Percentiles rank a stretch among this genome's conserved stretches.
Evolutionary conservation across 306 rosid genomes (phyloP).

Genomic region (Pterocarpus macrocarpus): DNA sequence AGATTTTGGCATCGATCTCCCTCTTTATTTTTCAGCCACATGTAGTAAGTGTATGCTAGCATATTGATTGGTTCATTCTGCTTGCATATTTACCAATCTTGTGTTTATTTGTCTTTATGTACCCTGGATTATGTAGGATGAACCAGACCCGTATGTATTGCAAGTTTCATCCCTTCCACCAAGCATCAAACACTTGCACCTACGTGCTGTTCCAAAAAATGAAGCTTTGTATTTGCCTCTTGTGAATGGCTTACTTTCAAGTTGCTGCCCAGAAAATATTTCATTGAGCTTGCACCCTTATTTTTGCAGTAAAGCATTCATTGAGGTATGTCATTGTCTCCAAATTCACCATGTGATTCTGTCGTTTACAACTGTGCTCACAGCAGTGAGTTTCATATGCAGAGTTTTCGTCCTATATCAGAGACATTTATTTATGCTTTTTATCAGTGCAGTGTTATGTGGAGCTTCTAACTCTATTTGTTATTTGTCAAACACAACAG

Average conservation of each 20-base stretch:
- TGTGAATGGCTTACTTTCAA: slow-evolving; percentile 21
- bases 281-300: background rate
- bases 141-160: background rate
- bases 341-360: background rate
- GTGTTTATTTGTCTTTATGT: background rate
- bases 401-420: too few species aligned
- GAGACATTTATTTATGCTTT: too few species aligned
- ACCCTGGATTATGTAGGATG: slow-evolving; percentile 32
- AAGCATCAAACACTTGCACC: slow-evolving; percentile 33
- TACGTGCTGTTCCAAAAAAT: background rate
- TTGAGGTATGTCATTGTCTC: slow-evolving; percentile 37
- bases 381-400: too few species aligned
- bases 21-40: background rate
- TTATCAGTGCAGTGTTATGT: too few species aligned
- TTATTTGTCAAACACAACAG: slow-evolving; percentile 19
- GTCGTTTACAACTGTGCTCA: background rate
- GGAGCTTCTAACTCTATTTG: background rate
- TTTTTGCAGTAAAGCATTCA: background rate
- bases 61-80: slow-evolving; percentile 12
- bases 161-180: slow-evolving; percentile 25
- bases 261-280: slow-evolving; percentile 28
- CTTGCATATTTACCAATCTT: slow-evolving; percentile 3
- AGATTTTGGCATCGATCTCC: slow-evolving; percentile 20
- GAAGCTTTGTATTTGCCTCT: background rate
- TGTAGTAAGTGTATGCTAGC: slow-evolving; percentile 17